Base-by-base conservation (phyloP, 2,329 filamentous ascomycete genomes). In the Colletotrichum acutatum region DNA sequence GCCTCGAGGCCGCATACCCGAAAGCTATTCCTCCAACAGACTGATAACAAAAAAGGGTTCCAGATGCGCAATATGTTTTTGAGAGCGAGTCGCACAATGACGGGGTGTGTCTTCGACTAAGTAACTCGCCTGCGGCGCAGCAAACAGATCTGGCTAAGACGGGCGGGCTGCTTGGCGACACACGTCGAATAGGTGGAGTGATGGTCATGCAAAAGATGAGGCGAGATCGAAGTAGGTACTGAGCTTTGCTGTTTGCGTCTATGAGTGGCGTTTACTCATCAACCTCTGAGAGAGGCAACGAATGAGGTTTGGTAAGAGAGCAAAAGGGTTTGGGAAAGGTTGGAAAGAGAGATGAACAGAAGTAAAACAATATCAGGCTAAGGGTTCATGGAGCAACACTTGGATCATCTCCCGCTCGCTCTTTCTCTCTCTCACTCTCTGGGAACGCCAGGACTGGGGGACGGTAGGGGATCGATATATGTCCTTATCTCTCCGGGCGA, bases 401-500 rank as follows among this genome's bases (percentile, higher is more conserved):
- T 42, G 34, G 37, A 54, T 26, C 49, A 54, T 56, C 37, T 52
- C 26, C 60, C 49, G 14, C 32, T 42, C 54, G 66, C 54, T 61
- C 12, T 70, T 12, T 34, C 32, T 34, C 28, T 0, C 32, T 12
- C 32, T 34, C 32, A 12, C 32, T 61, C 12, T 70, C 34, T 37
- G 54, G 52, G 37, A 54, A 49, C n/a, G 61, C 28, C 60, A 65
- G 60, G 49, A 49, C 24, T 16, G 60, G 56, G 70, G 70, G 66
- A 66, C 56, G 66, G 46, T n/a, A 28, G 60, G 19, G 60, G 56
- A 42, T 34, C 66, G 66, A 72, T 66, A 72, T 72, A 70, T 70
- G 66, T 72, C 56, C 60, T 61, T 62, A 52, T 37, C 60, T 54
- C 54, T 66, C 60, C 22, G 56, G 49, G 54, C 54, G 70, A 57